Evolutionary conservation across 257 asterid genomes (phyloP).

Genomic region (Anisodus tanguticus): DNA sequence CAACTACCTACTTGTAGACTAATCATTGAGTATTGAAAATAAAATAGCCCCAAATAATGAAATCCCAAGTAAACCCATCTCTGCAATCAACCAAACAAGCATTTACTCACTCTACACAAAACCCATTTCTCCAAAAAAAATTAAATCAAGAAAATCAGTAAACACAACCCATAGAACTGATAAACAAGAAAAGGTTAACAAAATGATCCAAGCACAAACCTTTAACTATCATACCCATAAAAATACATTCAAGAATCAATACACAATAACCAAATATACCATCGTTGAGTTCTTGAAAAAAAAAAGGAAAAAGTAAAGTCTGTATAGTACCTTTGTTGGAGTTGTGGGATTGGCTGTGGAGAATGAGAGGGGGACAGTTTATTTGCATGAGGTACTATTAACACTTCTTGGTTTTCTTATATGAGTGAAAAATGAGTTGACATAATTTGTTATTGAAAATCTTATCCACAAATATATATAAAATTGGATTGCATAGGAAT

Average conservation of each 20-base stretch:
- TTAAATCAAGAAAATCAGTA: background rate
- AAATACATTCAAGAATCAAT: background rate
- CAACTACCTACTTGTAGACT: background rate
- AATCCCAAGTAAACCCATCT: too few relatives aligned
- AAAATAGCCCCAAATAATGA: background rate
- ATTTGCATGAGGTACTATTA: background rate
- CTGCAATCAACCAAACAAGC: too few relatives aligned
- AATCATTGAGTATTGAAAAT: background rate
- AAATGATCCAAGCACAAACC: background rate
- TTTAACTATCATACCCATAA: background rate
- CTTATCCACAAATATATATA: conserved; percentile 21
- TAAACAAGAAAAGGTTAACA: background rate
- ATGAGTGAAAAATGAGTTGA: background rate
- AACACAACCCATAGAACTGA: background rate
- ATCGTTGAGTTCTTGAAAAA: background rate
- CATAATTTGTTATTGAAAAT: background rate
- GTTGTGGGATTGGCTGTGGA: background rate
- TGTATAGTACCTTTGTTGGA: conserved; percentile 5
- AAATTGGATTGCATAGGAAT: conserved; percentile 25
- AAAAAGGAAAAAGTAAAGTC: background rate
- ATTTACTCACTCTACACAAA: too few relatives aligned
- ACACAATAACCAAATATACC: background rate
- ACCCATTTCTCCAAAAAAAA: background rate
- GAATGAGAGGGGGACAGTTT: conserved; percentile 7
- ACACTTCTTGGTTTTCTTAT: background rate